phyloP scores from a whole-genome alignment of 768 basidiomycete genomes.

The Peribolospora kevripleyi region DNA sequence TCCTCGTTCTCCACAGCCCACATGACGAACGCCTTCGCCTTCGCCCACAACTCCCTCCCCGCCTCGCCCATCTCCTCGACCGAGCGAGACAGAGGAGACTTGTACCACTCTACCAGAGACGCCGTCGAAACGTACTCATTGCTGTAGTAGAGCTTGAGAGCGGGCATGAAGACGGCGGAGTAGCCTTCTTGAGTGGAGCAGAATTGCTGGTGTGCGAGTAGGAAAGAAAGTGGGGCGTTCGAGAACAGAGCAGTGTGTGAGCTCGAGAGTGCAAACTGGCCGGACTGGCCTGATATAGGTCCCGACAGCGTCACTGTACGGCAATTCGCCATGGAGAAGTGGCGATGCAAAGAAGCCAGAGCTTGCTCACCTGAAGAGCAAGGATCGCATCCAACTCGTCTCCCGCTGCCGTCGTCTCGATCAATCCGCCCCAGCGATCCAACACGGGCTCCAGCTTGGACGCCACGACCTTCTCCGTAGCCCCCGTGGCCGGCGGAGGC shows the following conservation, averaged over 20 bases:
- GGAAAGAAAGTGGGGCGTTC: background rate
- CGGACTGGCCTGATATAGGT: no score
- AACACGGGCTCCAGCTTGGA: constrained; percentile 35
- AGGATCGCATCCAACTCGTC: constrained; percentile 42
- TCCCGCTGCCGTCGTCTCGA: constrained; percentile 55
- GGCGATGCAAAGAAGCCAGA: constrained; percentile 2
- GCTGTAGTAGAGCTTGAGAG: constrained; percentile 68
- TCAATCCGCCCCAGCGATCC: constrained; percentile 55
- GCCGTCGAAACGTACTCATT: constrained; percentile 78
- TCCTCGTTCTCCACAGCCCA: constrained; percentile 45
- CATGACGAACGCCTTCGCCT: constrained; percentile 47
- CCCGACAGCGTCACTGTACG: background rate
- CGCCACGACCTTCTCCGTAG: constrained; percentile 31
- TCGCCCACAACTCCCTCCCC: constrained; percentile 14
- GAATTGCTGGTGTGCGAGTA: constrained; percentile 11
- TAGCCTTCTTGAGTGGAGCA: constrained; percentile 24
- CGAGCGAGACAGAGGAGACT: constrained; percentile 24
- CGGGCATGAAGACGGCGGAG: constrained; percentile 45
- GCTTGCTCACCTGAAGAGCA: constrained; percentile 40
- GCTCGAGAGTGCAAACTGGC: no score
- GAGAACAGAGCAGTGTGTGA: background rate
- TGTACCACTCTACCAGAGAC: constrained; percentile 71
- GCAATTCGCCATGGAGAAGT: background rate
- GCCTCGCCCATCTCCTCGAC: constrained; percentile 35
- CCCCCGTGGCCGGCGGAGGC: constrained; percentile 33